These are phyloP conservation scores for Dianthus caryophyllus DNA, from an alignment of 148 eudicot genomes.

Conservation along the genomic window DNA sequence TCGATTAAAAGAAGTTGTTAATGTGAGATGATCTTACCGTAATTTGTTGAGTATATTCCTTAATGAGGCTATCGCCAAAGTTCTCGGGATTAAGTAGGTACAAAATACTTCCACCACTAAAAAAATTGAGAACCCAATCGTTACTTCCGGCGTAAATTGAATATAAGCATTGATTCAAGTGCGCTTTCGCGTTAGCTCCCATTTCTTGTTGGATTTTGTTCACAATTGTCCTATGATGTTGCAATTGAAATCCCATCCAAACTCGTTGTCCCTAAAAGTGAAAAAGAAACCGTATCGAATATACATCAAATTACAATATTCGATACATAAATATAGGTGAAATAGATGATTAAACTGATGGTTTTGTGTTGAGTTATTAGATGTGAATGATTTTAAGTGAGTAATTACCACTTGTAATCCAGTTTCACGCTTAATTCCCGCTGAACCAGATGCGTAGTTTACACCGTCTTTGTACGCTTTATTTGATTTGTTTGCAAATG, in stretches of 20 bases:
- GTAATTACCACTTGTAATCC: conserved; percentile 29
- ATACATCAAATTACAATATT: not conserved
- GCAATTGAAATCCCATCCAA: conserved; percentile 21
- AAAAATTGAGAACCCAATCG: conserved; percentile 35
- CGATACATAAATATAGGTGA: not conserved
- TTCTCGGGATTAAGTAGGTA: conserved; percentile 16
- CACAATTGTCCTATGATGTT: conserved; percentile 21
- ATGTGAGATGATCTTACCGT: conserved; percentile 14
- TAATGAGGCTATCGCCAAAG: conserved; percentile 26
- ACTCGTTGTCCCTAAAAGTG: conserved; percentile 30
- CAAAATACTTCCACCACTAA: not conserved
- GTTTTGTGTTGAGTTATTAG: not conserved
- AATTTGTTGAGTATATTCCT: conserved; percentile 23
- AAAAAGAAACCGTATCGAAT: not conserved
- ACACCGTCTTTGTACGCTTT: conserved; percentile 21
- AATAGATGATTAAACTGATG: not conserved
- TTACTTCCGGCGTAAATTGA: conserved; percentile 31
- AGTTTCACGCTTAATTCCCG: conserved; percentile 29
- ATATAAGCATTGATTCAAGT: conserved; percentile 29
- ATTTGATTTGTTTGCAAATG: conserved; percentile 17
- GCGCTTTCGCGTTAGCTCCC: not conserved
- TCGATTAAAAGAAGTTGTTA: too few relatives aligned
- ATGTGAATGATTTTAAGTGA: too few relatives aligned
- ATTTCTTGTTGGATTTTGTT: conserved; percentile 21
- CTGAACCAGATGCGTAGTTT: conserved; percentile 37